Percentiles rank a stretch among this genome's conserved stretches.
These are phyloP conservation scores for Botrytis cinerea DNA, from an alignment of 2,329 filamentous ascomycete species.

Conservation along the genomic window DNA sequence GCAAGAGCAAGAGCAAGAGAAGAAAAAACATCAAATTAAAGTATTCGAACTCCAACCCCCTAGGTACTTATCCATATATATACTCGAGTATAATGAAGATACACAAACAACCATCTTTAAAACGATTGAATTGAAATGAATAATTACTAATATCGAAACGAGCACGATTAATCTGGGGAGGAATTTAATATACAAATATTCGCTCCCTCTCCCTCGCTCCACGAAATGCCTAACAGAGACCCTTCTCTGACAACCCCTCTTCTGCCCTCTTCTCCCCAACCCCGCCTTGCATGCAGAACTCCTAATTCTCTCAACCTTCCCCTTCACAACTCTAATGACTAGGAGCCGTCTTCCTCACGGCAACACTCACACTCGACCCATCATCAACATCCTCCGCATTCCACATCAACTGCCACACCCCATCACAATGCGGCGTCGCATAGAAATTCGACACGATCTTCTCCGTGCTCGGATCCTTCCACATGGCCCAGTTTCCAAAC, in stretches of 20 bases:
- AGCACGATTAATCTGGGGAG: neutral
- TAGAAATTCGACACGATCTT: slow-evolving; percentile 11
- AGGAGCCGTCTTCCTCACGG: slow-evolving; percentile 10
- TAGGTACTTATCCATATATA: neutral
- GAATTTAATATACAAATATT: neutral
- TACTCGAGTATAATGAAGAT: neutral
- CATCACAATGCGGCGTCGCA: slow-evolving; percentile 2
- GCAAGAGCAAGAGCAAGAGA: no score
- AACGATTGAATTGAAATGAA: neutral
- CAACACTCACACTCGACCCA: slow-evolving; percentile 14
- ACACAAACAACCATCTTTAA: neutral
- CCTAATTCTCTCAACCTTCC: neutral
- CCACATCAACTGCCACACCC: slow-evolving; percentile 15
- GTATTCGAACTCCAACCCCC: neutral
- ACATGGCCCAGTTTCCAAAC: slow-evolving; percentile 18
- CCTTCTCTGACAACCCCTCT: neutral
- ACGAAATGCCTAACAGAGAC: neutral
- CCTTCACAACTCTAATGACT: neutral
- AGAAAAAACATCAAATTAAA: neutral
- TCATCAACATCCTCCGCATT: slow-evolving; percentile 17
- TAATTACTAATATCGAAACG: neutral
- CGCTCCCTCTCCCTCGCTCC: neutral
- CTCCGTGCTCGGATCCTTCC: neutral
- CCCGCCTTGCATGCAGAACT: neutral
- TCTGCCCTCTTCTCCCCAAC: neutral